Base-by-base conservation (phyloP, 176 grass and related monocot species). In the Aegilops longissima region DNA sequence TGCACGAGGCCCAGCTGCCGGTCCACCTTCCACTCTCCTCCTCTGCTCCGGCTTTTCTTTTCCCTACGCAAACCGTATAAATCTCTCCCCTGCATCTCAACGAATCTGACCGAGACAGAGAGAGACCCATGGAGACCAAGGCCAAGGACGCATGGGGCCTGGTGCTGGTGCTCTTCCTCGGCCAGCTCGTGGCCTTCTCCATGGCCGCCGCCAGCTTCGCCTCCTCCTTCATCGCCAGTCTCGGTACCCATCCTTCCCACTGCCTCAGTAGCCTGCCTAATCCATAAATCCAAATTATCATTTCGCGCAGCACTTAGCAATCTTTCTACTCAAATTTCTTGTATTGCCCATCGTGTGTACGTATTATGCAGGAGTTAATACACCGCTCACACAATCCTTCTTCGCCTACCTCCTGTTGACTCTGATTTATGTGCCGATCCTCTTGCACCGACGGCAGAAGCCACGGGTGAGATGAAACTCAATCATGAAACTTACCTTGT, bases 371-470 rank as follows among this genome's bases (percentile, higher is more conserved):
- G 91, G 91, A 44, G 66, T 45, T 67, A 59, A 93, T 52, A 20
- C 84, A 58, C 94, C 91, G 20, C 82, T 95, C 27, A 83, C 91
- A 2, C 89, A 95, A 24, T 89, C 91, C 8, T 86, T 91, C 83
- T 86, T 93, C 38, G 65, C 84, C 5, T 93, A 93, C 84, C 61
- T 90, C 66, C 56, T 72, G 10, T 4, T 95, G 23, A 29, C 94
- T 4, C 29, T 91, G 1, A 84, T 93, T 12, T 93, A 95, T 24
- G 94, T 76, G 11, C 9, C 83, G 1, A 77, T 91, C 52, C 75
- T 92, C 52, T 76, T 95, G 17, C 70, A 20, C 24, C 71, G 84
- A 17, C 77, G 82, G 1, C 80, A 70, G 62, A 89, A 82, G 39
- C 61, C 93, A 35, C 73, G 59, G 56, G 91, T 95, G 83, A 73